phyloP scores from a whole-genome alignment of 495 filamentous ascomycete genomes.

The Baudoinia panamericana region DNA sequence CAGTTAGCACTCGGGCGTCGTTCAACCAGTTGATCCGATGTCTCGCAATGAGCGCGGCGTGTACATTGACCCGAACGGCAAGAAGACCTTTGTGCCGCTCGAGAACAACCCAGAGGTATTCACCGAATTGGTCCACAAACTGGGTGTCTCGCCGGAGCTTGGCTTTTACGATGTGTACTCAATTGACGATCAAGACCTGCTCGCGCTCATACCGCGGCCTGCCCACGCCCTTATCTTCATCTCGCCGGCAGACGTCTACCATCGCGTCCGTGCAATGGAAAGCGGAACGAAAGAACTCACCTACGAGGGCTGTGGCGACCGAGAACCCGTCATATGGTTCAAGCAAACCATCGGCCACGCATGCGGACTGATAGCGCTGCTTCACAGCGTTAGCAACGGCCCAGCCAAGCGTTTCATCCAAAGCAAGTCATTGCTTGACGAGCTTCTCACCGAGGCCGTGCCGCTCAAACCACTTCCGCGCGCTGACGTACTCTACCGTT shows the following conservation, averaged over 20 bases:
- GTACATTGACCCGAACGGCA: constrained; percentile 10
- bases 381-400: constrained; percentile 62
- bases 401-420: constrained; percentile 34
- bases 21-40: too few relatives aligned
- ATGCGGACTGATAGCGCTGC: constrained; percentile 71
- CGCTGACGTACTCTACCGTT: constrained; percentile 60
- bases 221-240: constrained; percentile 72
- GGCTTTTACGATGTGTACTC: constrained; percentile 74
- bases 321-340: constrained; percentile 69
- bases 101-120: constrained; percentile 44
- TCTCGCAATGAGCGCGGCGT: constrained; percentile 14
- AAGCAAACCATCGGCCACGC: constrained; percentile 81
- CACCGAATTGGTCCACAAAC: constrained; percentile 57
- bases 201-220: constrained; percentile 72
- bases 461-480: constrained; percentile 44
- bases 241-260: constrained; percentile 64
- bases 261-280: constrained; percentile 41
- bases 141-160: constrained; percentile 55
- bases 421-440: constrained; percentile 36
- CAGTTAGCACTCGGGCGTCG: too few relatives aligned
- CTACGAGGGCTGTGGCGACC: constrained; percentile 39
- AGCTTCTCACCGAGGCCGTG: constrained; percentile 34
- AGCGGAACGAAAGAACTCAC: constrained; percentile 45
- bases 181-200: constrained; percentile 63
- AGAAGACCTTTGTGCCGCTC: constrained; percentile 15